Evolutionary conservation across 1,284 basidiomycete species (phyloP).

Genomic region (Irpex rosettiformis): DNA sequence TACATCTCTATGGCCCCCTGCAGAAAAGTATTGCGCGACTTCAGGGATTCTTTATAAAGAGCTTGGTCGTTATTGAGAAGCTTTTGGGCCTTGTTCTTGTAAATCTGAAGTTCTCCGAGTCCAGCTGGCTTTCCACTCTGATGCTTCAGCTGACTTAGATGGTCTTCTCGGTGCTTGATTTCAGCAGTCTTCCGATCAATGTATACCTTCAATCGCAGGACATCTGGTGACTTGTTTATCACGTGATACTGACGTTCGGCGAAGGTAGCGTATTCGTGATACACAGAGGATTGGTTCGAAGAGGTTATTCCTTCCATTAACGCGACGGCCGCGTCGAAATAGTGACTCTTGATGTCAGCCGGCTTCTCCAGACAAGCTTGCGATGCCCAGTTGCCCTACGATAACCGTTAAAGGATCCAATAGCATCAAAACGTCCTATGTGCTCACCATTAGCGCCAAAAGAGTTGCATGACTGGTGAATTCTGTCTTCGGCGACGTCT

Average conservation of each 20-base stretch:
- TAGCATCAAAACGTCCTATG: not conserved
- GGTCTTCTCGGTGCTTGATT: conserved; percentile 38
- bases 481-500: not conserved
- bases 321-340: conserved; percentile 64
- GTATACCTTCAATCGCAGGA: conserved; percentile 67
- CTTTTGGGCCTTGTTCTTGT: conserved; percentile 36
- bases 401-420: not conserved
- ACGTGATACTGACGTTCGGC: conserved; percentile 84
- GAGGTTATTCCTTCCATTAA: conserved; percentile 9
- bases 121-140: conserved; percentile 13
- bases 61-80: conserved; percentile 57
- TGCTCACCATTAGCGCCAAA: not conserved
- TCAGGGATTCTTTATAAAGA: conserved; percentile 56
- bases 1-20: conserved; percentile 81
- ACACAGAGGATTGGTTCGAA: conserved; percentile 43
- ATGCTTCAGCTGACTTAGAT: conserved; percentile 23
- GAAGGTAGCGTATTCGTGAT: conserved; percentile 83
- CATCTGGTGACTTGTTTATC: conserved; percentile 70
- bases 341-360: conserved; percentile 65
- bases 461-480: not conserved
- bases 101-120: conserved; percentile 15
- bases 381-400: conserved; percentile 87
- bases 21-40: conserved; percentile 65
- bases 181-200: conserved; percentile 71
- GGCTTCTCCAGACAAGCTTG: conserved; percentile 85